phyloP scores from a whole-genome alignment of 768 basidiomycete genomes.

The Galerina marginata region DNA sequence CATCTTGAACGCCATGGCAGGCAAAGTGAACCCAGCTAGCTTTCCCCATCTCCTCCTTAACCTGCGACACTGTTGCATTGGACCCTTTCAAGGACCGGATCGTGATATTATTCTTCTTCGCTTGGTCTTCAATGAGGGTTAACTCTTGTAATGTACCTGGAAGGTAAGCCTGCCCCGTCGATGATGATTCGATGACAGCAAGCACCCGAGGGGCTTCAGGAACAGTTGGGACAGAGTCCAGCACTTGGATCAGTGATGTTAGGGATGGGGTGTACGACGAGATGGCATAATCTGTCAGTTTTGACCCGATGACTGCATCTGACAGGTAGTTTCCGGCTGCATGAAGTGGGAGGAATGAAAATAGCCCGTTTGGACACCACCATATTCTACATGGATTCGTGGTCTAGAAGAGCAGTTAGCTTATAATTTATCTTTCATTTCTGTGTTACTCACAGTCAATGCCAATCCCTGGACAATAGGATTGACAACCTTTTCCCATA shows the following conservation, averaged over 20 bases:
- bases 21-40: slow-evolving; percentile 36
- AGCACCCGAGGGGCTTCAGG: not conserved
- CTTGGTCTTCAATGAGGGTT: not conserved
- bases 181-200: slow-evolving; percentile 5
- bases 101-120: not conserved
- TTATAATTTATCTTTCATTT: not conserved
- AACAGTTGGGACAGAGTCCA: no score
- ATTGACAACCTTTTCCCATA: slow-evolving; percentile 6
- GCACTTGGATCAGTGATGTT: slow-evolving; percentile 9
- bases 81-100: not conserved
- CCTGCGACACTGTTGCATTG: slow-evolving; percentile 19
- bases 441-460: not conserved
- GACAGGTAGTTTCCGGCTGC: slow-evolving; percentile 27
- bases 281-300: slow-evolving; percentile 14
- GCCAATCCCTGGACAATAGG: slow-evolving; percentile 1
- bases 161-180: slow-evolving; percentile 8
- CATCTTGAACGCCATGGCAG: slow-evolving; percentile 38
- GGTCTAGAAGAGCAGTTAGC: not conserved
- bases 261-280: slow-evolving; percentile 25
- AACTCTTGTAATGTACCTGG: not conserved
- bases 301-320: slow-evolving; percentile 21
- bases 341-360: slow-evolving; percentile 36
- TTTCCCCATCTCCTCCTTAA: slow-evolving; percentile 17
- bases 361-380: slow-evolving; percentile 35
- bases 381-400: slow-evolving; percentile 15